Base-by-base conservation (phyloP, 257 asterid species). In the Gentiana macrophylla region DNA sequence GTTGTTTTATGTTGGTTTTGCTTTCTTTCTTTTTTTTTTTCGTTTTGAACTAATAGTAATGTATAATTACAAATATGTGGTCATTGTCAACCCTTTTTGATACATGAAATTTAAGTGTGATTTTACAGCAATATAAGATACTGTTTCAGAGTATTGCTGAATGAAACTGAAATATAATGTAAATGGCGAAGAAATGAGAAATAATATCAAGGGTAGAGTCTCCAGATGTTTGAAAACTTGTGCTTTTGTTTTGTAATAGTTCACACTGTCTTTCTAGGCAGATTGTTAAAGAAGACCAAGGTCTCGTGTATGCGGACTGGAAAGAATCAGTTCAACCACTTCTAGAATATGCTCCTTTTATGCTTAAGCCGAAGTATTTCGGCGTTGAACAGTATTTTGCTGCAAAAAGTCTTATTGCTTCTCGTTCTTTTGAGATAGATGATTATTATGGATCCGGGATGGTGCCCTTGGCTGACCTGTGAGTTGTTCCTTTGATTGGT, bases 401-500 rank as follows among this genome's bases (percentile, higher is more conserved):
- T 51, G 95, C 95, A 8, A 90, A 71, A 72, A 90, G 96, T 71
- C 82, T 90, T 57, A 68, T 84, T 69, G 81, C 98, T 49, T 90
- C 96, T 2, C 75, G 98, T 12, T 74, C 98, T 1, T 90, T 90
- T 72, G 76, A 78, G 63, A 73, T 90, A 32, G 98, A 90, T 67
- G 91, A 79, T 56, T 84, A 77, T 62, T 79, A 86, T 67, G 96
- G 96, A 66, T 74, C 50, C 52, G 98, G 98, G 64, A 90, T 90
- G 98, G 98, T 84, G 61, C 98, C 98, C 61, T 70, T 90, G 70
- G 98, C 96, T 48, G 98, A 90, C 78, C 91, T 90, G 94, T 89
- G 75, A 76, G 96, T 84, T 72, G 63, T 43, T 24, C 53, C 41
- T 50, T 50, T 36, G 24, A 24, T 24, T 24, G 24, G 24, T 8